phyloP scores from a whole-genome alignment of 129 eudicot genomes.

The Sambucus nigra region DNA sequence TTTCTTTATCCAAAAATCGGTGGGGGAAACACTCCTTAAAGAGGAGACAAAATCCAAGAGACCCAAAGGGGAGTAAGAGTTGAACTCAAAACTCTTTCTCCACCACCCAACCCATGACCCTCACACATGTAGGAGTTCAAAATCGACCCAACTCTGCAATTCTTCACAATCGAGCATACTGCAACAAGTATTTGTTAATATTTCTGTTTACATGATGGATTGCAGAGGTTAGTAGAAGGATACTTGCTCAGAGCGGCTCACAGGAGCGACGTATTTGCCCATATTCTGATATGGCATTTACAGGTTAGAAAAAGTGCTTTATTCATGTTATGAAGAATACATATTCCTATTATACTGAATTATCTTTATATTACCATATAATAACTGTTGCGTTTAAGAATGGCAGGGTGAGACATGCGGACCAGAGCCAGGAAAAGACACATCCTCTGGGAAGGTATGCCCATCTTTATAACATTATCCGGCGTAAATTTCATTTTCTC shows the following conservation, averaged over 20 bases:
- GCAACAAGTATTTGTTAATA: background rate
- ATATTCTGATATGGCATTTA: conserved; percentile 97
- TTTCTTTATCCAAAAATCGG: too few relatives aligned
- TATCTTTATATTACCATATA: conserved; percentile 14
- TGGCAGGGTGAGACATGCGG: conserved; percentile 81
- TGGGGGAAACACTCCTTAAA: too few relatives aligned
- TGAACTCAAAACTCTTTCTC: too few relatives aligned
- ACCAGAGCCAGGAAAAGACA: conserved; percentile 82
- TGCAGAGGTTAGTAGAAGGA: conserved; percentile 92
- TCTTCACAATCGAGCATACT: conserved; percentile 1
- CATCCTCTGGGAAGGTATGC: conserved; percentile 57
- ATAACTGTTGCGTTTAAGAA: conserved; percentile 12
- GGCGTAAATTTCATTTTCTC: too few relatives aligned
- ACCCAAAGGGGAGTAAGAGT: too few relatives aligned
- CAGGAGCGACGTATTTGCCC: conserved; percentile 89
- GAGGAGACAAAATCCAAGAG: too few relatives aligned
- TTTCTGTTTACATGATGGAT: conserved; percentile 4
- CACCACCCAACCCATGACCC: too few relatives aligned
- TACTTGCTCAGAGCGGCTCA: conserved; percentile 98
- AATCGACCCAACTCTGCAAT: too few relatives aligned
- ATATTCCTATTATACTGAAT: background rate
- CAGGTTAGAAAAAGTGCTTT: conserved; percentile 45
- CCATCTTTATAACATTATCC: conserved; percentile 2
- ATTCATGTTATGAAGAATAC: background rate
- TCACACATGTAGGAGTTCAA: too few relatives aligned